Evolutionary conservation across 148 eudicot genomes (phyloP), one percentile per base, ranked within the genome.

Genomic region (Amaranthus hypochondriacus): DNA sequence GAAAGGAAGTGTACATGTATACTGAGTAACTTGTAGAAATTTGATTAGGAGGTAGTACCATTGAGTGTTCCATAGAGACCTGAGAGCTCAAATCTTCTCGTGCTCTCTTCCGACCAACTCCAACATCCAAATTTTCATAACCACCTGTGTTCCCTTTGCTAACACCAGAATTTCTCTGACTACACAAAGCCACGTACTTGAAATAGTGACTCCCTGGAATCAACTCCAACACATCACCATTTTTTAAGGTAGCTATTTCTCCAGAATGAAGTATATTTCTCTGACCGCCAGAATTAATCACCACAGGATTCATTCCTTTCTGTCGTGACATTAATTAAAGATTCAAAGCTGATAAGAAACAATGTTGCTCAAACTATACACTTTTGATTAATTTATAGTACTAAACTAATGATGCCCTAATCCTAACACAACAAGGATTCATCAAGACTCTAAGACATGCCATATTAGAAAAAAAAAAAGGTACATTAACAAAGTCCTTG

Each of bases 241-340:
- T 70, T 77, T 69, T 80, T 58, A 94, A 73, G 42, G 79, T 81
- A 58, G 73, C 81, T 71, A 60, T 86, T 70, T 86, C 96, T 59
- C 80, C 77, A 48, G 90, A 83, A 71, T 80, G 80, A 72, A 94
- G 67, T 74, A 83, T 90, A 82, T 75, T 87, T 78, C 96, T 85
- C 73, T 85, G 84, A 69, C 64, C 73, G 14, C 83, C 78, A 7
- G 87, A 83, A 62, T 82, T 78, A 48, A 94, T 57, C 61, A 94
- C 96, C 78, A 88, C 81, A 9, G 98, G 98, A 74, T 94, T 94
- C 76, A 88, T 73, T 71, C 98, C 98, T 68, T 87, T 93, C 98
- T 94, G 79, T 77, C 79, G 76, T 39, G 53, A 68, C 81, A 68
- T 73, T 56, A 77, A 63, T 53, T 70, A 75, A 73, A 13, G 4